phyloP scores from a whole-genome alignment of 805 yeast species.

The Monosporozyma aquatica region DNA sequence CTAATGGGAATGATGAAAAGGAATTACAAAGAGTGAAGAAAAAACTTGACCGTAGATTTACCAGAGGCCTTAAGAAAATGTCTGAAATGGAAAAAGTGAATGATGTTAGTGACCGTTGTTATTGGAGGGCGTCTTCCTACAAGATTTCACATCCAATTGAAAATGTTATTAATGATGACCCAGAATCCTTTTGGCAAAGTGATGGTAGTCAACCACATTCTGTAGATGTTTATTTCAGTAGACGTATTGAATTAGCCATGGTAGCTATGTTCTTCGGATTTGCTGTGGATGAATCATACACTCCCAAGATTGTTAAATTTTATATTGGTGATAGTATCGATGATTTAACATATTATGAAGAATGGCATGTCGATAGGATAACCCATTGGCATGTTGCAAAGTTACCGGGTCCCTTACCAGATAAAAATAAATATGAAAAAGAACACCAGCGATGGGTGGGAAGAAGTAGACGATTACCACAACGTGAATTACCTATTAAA shows the following conservation, averaged over 20 bases:
- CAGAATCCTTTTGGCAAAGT: conserved; percentile 82
- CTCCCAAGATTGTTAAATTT: conserved; percentile 45
- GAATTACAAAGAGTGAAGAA: background rate
- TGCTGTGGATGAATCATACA: conserved; percentile 77
- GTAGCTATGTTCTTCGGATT: conserved; percentile 66
- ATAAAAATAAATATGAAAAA: background rate
- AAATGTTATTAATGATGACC: conserved; percentile 66
- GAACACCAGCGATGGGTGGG: background rate
- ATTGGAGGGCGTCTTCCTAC: conserved; percentile 73
- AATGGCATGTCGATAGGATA: conserved; percentile 19
- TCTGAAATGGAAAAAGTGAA: conserved; percentile 38
- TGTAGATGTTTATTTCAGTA: conserved; percentile 70
- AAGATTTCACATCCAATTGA: conserved; percentile 65
- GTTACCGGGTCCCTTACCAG: conserved; percentile 5
- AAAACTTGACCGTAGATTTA: conserved; percentile 7
- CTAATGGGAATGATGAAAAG: background rate
- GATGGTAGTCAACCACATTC: conserved; percentile 88
- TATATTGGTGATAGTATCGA: conserved; percentile 27
- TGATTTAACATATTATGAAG: conserved; percentile 23
- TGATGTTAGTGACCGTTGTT: conserved; percentile 73
- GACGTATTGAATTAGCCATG: conserved; percentile 58
- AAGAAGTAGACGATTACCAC: conserved; percentile 9
- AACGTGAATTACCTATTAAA: conserved; percentile 18
- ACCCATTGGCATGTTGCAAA: conserved; percentile 29
- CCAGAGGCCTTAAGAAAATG: conserved; percentile 17